Base-by-base conservation (phyloP, 495 filamentous ascomycete species). In the Penicillium crystallinum region DNA sequence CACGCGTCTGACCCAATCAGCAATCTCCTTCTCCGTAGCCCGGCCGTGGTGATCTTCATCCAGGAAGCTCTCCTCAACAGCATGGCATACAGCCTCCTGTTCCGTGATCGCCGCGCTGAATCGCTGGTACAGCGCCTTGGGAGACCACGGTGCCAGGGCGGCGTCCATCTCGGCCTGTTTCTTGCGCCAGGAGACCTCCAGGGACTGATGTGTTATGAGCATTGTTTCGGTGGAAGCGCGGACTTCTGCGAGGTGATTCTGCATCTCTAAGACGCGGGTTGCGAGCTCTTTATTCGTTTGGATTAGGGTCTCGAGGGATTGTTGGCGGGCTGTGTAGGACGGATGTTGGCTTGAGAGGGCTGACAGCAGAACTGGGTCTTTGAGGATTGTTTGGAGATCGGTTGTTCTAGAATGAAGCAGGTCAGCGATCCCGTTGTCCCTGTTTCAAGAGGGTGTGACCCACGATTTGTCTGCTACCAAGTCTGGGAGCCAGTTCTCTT, bases 91-190 rank as follows among this genome's bases (percentile, higher is more conserved):
- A 46, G 80, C 81, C 67, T 95, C 91, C 67, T 92, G 89, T 68
- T 97, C 93, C 23, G 77, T 76, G 25, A 95, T 80, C 12, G 81
- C 82, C 44, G 83, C 84, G n/a, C 71, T 78, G 15, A 96, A 73
- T 14, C 86, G 77, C 67, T 88, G 84, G 58, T 97, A 97, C 59
- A 97, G 69, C 36, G 83, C 84, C 36, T 86, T 88, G 0, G 91
- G 89, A 30, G 87, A 85, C 73, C 93, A 98, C 9, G 87, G 87
- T 52, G 85, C 82, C 41, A 98, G 72, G 8, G 88, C 89, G 4
- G 78, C 69, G 63, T 98, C 93, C 85, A 95, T 93, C 49, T 89
- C 88, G 3, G 78, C 75, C 65, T 97, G 89, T 66, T 95, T 95
- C 40, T 84, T 79, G 36, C 87, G 83, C 90, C 93, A 97, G 51